Conservation (phyloP, 495 filamentous ascomycete species). For the Neurospora sp. region DNA sequence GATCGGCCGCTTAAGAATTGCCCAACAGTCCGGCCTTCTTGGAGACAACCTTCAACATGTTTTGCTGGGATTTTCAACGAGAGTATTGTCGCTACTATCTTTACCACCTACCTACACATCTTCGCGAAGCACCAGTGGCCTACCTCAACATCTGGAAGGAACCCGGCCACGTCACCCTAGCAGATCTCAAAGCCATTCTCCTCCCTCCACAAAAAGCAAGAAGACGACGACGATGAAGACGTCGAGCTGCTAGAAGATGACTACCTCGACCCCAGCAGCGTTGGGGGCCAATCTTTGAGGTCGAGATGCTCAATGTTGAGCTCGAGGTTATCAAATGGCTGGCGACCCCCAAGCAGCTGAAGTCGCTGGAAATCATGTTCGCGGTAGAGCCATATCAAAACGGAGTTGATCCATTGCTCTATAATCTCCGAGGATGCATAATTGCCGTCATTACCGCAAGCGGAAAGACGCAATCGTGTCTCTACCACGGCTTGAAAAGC, state of each 20-base stretch:
- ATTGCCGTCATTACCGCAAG: neutral
- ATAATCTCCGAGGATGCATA: neutral
- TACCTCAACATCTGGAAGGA: too few relatives aligned
- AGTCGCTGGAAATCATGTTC: neutral
- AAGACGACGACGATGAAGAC: too few relatives aligned
- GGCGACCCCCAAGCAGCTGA: neutral
- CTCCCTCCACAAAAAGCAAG: too few relatives aligned
- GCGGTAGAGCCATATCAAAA: neutral
- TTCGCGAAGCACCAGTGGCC: too few relatives aligned
- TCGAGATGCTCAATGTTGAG: neutral
- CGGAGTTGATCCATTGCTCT: neutral
- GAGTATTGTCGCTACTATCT: too few relatives aligned
- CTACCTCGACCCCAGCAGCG: neutral
- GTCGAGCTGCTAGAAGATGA: too few relatives aligned
- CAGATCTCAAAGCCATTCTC: too few relatives aligned
- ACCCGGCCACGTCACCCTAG: too few relatives aligned
- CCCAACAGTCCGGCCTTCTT: neutral
- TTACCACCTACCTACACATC: too few relatives aligned
- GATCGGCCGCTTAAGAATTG: neutral
- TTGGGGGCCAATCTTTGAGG: neutral
- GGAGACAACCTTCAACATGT: neutral
- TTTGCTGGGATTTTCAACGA: too few relatives aligned
- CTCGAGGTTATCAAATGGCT: neutral
- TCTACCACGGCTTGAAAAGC: neutral
- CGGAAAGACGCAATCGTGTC: neutral